Evolutionary conservation across 2,329 filamentous ascomycete genomes (phyloP).

Genomic region (Ceratocystis albifundus): DNA sequence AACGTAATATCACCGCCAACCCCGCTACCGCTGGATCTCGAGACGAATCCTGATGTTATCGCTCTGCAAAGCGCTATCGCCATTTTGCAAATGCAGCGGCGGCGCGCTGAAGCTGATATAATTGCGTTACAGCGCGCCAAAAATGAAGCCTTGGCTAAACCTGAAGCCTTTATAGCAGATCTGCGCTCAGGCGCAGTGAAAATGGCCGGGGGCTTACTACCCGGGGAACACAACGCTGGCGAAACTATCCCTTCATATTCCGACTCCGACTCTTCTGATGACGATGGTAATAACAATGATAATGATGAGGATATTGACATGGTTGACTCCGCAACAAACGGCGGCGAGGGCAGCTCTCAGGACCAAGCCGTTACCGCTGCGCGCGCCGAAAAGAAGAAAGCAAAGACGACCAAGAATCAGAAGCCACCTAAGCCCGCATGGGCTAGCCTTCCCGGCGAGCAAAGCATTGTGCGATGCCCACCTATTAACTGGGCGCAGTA

Average conservation of each 20-base stretch:
- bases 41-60: constrained; percentile 70
- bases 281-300: constrained; percentile 28
- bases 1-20: constrained; percentile 37
- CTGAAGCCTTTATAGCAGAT: constrained; percentile 59
- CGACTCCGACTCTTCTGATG: constrained; percentile 26
- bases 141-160: constrained; percentile 56
- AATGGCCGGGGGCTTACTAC: constrained; percentile 30
- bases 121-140: constrained; percentile 58
- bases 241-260: constrained; percentile 21
- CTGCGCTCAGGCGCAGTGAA: constrained; percentile 51
- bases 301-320: constrained; percentile 23
- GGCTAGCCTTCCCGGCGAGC: constrained; percentile 58
- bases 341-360: constrained; percentile 25
- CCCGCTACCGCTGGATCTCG: constrained; percentile 45
- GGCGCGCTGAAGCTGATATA: constrained; percentile 66
- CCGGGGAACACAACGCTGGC: constrained; percentile 15
- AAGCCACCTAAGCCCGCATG: constrained; percentile 36
- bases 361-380: neutral
- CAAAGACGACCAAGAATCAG: constrained; percentile 24
- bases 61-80: constrained; percentile 77
- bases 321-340: constrained; percentile 21
- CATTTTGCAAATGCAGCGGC: constrained; percentile 74
- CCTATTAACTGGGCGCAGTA: constrained; percentile 94
- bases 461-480: constrained; percentile 74
- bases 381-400: constrained; percentile 22